phyloP scores from a whole-genome alignment of 148 eudicot genomes.

The Fallopia convolvulus region DNA sequence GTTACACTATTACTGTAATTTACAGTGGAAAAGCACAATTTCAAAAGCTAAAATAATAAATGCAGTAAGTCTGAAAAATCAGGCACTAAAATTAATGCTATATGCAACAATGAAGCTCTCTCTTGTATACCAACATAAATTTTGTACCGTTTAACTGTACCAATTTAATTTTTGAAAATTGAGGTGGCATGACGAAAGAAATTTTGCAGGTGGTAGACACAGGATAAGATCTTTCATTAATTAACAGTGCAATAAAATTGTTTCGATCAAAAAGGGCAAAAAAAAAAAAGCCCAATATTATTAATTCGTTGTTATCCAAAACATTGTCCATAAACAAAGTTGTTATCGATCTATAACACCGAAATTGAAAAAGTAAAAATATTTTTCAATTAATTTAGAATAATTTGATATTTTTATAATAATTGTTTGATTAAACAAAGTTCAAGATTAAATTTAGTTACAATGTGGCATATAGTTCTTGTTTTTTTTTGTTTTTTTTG shows the following conservation, averaged over 20 bases:
- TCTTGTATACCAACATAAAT: neutral
- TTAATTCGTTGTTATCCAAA: neutral
- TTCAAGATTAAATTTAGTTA: no score
- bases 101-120: neutral
- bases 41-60: neutral
- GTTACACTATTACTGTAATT: neutral
- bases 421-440: no score
- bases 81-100: constrained; percentile 3
- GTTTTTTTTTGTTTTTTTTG: no score
- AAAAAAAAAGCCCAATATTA: no score
- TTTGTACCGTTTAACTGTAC: neutral
- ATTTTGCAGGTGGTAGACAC: neutral
- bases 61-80: constrained; percentile 3
- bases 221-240: constrained; percentile 8
- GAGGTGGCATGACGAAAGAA: constrained; percentile 4
- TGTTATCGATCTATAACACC: no score
- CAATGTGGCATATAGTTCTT: no score
- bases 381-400: no score
- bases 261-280: no score
- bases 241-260: neutral
- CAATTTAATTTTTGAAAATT: neutral
- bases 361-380: no score
- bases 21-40: constrained; percentile 4
- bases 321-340: no score
- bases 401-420: no score